Percentiles rank a stretch among this genome's conserved stretches.
These are phyloP conservation scores for Cryptococcus sp. DNA, from an alignment of 1,284 basidiomycete species.

Conservation along the genomic window DNA sequence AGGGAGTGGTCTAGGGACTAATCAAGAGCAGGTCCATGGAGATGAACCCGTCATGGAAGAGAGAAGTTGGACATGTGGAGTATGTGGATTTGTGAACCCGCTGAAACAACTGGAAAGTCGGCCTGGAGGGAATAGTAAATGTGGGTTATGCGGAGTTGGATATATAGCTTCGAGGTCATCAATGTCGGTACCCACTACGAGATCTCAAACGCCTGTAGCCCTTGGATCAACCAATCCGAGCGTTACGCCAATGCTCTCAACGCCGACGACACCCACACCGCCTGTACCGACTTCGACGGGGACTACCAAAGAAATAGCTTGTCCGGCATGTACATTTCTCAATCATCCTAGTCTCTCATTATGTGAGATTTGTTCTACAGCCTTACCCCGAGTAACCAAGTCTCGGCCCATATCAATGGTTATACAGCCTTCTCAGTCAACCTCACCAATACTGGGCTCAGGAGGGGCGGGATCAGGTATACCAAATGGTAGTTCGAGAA, in stretches of 20 bases:
- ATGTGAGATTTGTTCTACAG: slow-evolving; percentile 86
- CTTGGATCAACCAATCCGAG: neutral
- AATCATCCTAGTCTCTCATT: slow-evolving; percentile 70
- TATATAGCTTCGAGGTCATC: slow-evolving; percentile 5
- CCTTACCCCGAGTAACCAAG: slow-evolving; percentile 48
- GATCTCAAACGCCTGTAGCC: slow-evolving; percentile 12
- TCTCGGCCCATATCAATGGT: neutral
- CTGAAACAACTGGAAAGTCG: slow-evolving; percentile 32
- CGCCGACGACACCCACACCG: slow-evolving; percentile 3
- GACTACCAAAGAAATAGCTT: slow-evolving; percentile 53
- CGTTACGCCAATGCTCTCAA: neutral
- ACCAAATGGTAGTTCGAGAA: neutral
- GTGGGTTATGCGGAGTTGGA: slow-evolving; percentile 61
- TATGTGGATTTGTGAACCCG: slow-evolving; percentile 76
- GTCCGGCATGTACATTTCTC: slow-evolving; percentile 85
- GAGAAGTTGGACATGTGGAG: slow-evolving; percentile 68
- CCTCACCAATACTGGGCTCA: neutral
- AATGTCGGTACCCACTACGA: slow-evolving; percentile 9
- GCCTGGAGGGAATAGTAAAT: slow-evolving; percentile 51
- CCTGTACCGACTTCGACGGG: neutral
- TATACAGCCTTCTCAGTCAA: neutral
- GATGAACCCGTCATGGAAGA: too few relatives aligned
- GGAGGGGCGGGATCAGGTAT: neutral
- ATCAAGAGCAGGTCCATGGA: neutral
- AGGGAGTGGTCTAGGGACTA: slow-evolving; percentile 4